Percentiles rank a stretch among this genome's conserved stretches.
Evolutionary conservation across 768 basidiomycete genomes (phyloP).

Genomic region (Podaxis sp.): DNA sequence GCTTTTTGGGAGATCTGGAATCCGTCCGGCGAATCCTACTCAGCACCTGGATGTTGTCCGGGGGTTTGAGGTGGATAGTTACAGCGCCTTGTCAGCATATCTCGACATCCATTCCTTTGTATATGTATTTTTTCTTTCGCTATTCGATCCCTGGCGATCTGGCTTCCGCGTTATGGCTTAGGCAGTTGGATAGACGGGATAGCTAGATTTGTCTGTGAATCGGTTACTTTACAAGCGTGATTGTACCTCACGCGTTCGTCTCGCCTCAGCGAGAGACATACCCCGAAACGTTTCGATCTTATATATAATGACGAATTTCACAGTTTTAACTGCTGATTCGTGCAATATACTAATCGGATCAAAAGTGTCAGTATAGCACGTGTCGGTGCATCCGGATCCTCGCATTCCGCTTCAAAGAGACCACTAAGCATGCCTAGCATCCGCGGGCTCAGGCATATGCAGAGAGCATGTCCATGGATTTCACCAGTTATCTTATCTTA

Average conservation of each 20-base stretch:
- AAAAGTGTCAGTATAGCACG: background rate
- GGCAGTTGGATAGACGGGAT: background rate
- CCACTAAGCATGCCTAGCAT: background rate
- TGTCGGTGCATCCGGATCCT: background rate
- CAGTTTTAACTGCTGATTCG: background rate
- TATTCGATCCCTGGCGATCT: background rate
- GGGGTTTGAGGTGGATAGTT: background rate
- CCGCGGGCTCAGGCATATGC: background rate
- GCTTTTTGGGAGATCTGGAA: too few species aligned
- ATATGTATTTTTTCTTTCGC: background rate
- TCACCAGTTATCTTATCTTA: slow-evolving; percentile 5
- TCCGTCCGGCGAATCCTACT: background rate
- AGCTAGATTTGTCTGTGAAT: background rate
- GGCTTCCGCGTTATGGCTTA: background rate
- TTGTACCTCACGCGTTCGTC: background rate
- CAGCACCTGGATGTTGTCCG: background rate
- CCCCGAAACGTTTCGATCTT: background rate
- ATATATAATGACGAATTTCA: background rate
- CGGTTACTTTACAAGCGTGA: background rate
- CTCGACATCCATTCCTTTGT: background rate
- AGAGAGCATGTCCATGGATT: background rate
- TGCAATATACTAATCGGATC: background rate
- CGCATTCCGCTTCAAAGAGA: background rate
- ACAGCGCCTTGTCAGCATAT: background rate
- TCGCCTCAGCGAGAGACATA: background rate